These are phyloP conservation scores for Fusarium nisikadoi DNA, from an alignment of 2,329 filamentous ascomycete genomes.

Conservation along the genomic window DNA sequence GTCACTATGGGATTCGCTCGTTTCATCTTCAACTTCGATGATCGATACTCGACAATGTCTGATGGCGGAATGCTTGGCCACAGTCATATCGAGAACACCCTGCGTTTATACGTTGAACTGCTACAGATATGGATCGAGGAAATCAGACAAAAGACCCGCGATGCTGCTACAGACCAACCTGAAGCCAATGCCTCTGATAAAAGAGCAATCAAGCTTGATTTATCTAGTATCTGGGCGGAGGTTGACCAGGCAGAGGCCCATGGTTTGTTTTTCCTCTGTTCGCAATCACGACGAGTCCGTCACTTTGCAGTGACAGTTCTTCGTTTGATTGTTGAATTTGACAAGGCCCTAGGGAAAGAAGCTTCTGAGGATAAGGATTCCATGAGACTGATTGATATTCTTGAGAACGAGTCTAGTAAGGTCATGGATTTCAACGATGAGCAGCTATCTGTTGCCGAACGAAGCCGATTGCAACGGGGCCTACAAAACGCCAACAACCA, in stretches of 20 bases:
- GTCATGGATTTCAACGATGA: slow-evolving; percentile 95
- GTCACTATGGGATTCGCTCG: slow-evolving; percentile 96
- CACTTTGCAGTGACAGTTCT: slow-evolving; percentile 93
- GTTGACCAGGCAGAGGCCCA: slow-evolving; percentile 98
- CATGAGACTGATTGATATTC: slow-evolving; percentile 84
- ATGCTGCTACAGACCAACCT: slow-evolving; percentile 71
- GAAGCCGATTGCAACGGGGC: slow-evolving; percentile 90
- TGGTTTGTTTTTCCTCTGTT: slow-evolving; percentile 96
- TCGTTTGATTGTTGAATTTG: slow-evolving; percentile 92
- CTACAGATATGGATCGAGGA: slow-evolving; percentile 98
- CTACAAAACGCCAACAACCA: slow-evolving; percentile 85
- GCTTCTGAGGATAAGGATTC: slow-evolving; percentile 69
- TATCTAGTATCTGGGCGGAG: slow-evolving; percentile 89
- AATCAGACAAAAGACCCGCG: slow-evolving; percentile 85
- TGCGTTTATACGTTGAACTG: slow-evolving; percentile 92
- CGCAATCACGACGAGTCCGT: slow-evolving; percentile 89
- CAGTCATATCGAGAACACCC: slow-evolving; percentile 92
- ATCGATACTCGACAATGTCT: slow-evolving; percentile 96
- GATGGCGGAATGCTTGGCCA: slow-evolving; percentile 96
- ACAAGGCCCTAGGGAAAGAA: slow-evolving; percentile 83
- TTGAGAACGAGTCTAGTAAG: slow-evolving; percentile 87
- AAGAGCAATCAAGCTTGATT: slow-evolving; percentile 80
- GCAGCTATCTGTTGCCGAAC: slow-evolving; percentile 88
- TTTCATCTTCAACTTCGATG: slow-evolving; percentile 99
- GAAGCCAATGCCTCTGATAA: slow-evolving; percentile 74